Base-by-base conservation (phyloP, 495 filamentous ascomycete genomes). In the Hypoxylon rickii region DNA sequence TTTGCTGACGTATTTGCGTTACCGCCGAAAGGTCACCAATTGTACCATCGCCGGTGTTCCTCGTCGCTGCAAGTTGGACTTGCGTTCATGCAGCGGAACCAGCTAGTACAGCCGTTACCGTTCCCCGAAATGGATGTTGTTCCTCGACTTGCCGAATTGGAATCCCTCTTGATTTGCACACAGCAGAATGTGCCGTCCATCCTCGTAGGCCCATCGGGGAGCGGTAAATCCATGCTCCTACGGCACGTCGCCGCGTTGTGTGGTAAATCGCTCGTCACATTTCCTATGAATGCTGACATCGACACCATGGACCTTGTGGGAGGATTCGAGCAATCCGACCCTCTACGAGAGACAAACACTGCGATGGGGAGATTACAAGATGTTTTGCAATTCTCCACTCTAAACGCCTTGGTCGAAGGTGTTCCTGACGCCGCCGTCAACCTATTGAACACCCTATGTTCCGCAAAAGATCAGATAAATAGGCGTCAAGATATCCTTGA, bases 241-340 rank as follows among this genome's bases (percentile, higher is more conserved):
- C 76, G 83, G 32, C 86, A 91, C 43, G 73, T 96, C n/a, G 92
- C 95, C 13, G 84, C 87, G 26, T 63, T 87, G 20, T 79, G 80
- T 46, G 93, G 94, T 19, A 86, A 86, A 33, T 73, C 82, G 3
- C 71, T 97, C 10, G 79, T 89, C 34, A 86, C 88, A 34, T 85
- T 97, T 46, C 83, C 92, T 8, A 77, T 97, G 61, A 97, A 95
- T 69, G 83, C 89, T 3, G 95, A 97, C 56, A 89, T 93, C 41
- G 95, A 99, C 70, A 89, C 93, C 12, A 96, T 93, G 84, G 95
- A 99, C 66, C 79, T 99, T 17, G 88, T 99, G 44, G 95, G 95
- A 58, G 92, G 94, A 0, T 99, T 95, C 66, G 95, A 97, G 65
- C 95, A 99, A 71, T 86, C 90, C 26, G 92, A 97, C 68, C 80